phyloP scores from a whole-genome alignment of 345 rosid genomes.

The Isatis tinctoria region DNA sequence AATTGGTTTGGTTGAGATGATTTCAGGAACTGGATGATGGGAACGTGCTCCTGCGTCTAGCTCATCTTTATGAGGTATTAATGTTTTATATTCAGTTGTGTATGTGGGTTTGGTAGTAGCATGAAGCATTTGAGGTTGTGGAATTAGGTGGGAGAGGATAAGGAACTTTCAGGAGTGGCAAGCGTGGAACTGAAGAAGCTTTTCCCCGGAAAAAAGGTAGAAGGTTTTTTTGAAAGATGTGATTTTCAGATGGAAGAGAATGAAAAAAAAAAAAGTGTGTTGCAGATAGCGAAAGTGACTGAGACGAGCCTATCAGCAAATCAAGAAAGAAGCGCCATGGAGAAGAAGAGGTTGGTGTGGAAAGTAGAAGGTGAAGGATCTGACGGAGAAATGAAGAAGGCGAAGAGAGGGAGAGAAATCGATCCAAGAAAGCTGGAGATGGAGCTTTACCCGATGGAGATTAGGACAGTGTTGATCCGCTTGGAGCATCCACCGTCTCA shows the following conservation, averaged over 20 bases:
- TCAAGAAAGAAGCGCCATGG: conserved; percentile 78
- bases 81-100: neutral
- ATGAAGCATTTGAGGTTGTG: conserved; percentile 20
- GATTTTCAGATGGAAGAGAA: neutral
- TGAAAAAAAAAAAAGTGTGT: neutral
- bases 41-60: conserved; percentile 74
- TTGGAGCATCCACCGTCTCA: conserved; percentile 30
- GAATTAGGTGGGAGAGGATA: conserved; percentile 69
- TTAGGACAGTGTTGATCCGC: conserved; percentile 58
- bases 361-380: conserved; percentile 48
- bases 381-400: conserved; percentile 31
- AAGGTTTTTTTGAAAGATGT: neutral
- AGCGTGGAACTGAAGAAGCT: conserved; percentile 64
- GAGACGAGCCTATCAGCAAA: conserved; percentile 86
- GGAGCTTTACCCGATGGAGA: conserved; percentile 88
- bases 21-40: conserved; percentile 78
- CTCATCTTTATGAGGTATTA: conserved; percentile 82
- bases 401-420: conserved; percentile 57
- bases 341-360: conserved; percentile 76
- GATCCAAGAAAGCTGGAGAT: conserved; percentile 59
- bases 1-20: neutral
- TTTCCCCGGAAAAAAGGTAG: conserved; percentile 57
- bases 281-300: conserved; percentile 56
- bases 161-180: conserved; percentile 59
- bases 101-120: conserved; percentile 8